Percentiles rank a stretch among this genome's conserved stretches.
These are phyloP conservation scores for Primulina huaijiensis DNA, from an alignment of 257 asterid species.

Conservation along the genomic window DNA sequence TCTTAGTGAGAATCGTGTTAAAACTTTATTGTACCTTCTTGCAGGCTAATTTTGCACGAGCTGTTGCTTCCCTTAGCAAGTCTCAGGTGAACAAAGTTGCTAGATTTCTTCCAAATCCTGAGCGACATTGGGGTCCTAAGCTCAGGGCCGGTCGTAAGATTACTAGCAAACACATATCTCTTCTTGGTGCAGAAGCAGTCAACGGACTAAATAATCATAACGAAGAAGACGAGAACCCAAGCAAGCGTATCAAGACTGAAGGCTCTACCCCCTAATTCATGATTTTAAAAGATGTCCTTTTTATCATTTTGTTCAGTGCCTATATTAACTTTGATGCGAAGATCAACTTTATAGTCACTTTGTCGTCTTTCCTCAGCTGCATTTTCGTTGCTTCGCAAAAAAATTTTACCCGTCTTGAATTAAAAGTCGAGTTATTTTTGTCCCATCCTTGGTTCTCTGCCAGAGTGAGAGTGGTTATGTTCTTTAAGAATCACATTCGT, in stretches of 20 bases:
- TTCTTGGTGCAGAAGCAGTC: conserved; percentile 71
- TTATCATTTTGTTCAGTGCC: neutral
- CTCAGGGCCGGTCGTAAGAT: conserved; percentile 94
- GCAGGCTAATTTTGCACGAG: conserved; percentile 93
- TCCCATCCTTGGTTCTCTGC: neutral
- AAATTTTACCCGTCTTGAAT: neutral
- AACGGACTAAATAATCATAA: conserved; percentile 37
- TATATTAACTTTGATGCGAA: neutral
- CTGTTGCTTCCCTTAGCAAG: conserved; percentile 86
- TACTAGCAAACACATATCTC: conserved; percentile 80
- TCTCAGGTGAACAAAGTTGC: conserved; percentile 96
- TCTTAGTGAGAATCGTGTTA: neutral
- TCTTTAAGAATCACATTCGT: neutral
- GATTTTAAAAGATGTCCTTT: conserved; percentile 5
- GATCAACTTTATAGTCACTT: neutral
- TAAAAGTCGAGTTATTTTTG: neutral
- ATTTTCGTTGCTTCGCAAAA: neutral
- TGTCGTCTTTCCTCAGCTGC: neutral
- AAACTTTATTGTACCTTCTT: neutral
- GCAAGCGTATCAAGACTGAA: conserved; percentile 86
- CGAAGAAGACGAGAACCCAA: conserved; percentile 55
- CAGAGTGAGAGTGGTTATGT: neutral
- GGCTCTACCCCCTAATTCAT: conserved; percentile 45
- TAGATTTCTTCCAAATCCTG: conserved; percentile 90
- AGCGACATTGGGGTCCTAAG: conserved; percentile 99